These are phyloP conservation scores for Nakazawaea laoshanensis DNA, from an alignment of 805 yeast species.

Conservation along the genomic window DNA sequence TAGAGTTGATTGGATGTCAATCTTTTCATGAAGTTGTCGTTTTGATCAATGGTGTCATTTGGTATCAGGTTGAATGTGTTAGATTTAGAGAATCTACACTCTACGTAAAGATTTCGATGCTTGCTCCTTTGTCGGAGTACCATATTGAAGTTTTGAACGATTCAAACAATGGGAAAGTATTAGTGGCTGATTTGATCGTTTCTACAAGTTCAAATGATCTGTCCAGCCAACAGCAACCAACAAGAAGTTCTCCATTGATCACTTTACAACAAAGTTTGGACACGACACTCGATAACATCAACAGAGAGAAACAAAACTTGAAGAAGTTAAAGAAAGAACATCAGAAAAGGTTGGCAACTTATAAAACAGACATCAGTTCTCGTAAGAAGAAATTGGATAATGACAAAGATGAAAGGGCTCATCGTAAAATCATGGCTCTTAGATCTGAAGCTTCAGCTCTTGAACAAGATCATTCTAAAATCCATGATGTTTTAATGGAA, in stretches of 20 bases:
- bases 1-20: constrained; percentile 33
- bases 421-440: constrained; percentile 42
- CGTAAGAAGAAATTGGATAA: constrained; percentile 33
- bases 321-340: constrained; percentile 53
- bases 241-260: constrained; percentile 42
- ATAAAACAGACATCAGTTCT: constrained; percentile 49
- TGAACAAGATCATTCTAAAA: constrained; percentile 25
- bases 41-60: constrained; percentile 56
- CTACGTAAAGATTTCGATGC: constrained; percentile 7
- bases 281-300: constrained; percentile 52
- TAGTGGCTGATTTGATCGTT: constrained; percentile 5
- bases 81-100: constrained; percentile 8
- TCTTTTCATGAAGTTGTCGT: constrained; percentile 32
- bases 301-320: constrained; percentile 47
- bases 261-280: constrained; percentile 59
- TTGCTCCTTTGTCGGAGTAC: constrained; percentile 57
- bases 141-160: constrained; percentile 40
- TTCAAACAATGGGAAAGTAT: constrained; percentile 15
- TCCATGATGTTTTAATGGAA: constrained; percentile 26
- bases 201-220: constrained; percentile 18
- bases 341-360: constrained; percentile 39
- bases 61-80: constrained; percentile 53
- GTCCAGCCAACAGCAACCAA: constrained; percentile 22
- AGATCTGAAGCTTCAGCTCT: constrained; percentile 34
- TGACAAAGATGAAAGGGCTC: constrained; percentile 40